Evolutionary conservation across 345 rosid species (phyloP).

Genomic region (Euphorbia lathyris): DNA sequence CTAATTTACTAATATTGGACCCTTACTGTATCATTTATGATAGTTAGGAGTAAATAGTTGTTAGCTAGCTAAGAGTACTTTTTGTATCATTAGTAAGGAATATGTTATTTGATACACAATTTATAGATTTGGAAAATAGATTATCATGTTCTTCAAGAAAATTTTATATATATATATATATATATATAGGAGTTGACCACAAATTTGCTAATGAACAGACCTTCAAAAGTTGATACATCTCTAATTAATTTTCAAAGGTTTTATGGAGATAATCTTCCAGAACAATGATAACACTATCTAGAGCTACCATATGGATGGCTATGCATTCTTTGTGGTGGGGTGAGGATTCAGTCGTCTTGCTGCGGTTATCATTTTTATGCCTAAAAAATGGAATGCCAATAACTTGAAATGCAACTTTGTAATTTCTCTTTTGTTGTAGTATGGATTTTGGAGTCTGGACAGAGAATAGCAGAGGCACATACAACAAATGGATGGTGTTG

Average conservation of each 20-base stretch:
- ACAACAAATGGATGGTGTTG: constrained; percentile 94
- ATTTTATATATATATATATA: no score
- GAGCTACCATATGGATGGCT: constrained; percentile 92
- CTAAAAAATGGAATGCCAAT: neutral
- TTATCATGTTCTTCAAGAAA: no score
- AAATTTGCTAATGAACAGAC: constrained; percentile 76
- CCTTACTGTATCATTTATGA: no score
- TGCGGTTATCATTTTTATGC: constrained; percentile 16
- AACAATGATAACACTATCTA: constrained; percentile 70
- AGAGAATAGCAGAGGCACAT: constrained; percentile 76
- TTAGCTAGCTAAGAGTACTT: no score
- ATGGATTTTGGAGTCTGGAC: constrained; percentile 97
- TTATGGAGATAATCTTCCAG: constrained; percentile 88
- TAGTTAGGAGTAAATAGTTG: no score
- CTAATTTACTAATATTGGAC: no score
- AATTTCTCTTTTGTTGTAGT: constrained; percentile 34
- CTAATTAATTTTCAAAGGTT: constrained; percentile 79
- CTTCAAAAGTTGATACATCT: constrained; percentile 74
- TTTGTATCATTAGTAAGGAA: no score
- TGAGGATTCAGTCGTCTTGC: constrained; percentile 37
- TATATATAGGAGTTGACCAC: no score
- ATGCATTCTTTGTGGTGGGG: constrained; percentile 93
- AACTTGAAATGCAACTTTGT: constrained; percentile 5
- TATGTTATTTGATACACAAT: no score
- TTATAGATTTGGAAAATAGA: no score